A percentile compares a stretch with the other conserved stretches of the same genome.
Conservation (phyloP, 1,284 basidiomycete species). For the Xerocomus alliaceus region DNA sequence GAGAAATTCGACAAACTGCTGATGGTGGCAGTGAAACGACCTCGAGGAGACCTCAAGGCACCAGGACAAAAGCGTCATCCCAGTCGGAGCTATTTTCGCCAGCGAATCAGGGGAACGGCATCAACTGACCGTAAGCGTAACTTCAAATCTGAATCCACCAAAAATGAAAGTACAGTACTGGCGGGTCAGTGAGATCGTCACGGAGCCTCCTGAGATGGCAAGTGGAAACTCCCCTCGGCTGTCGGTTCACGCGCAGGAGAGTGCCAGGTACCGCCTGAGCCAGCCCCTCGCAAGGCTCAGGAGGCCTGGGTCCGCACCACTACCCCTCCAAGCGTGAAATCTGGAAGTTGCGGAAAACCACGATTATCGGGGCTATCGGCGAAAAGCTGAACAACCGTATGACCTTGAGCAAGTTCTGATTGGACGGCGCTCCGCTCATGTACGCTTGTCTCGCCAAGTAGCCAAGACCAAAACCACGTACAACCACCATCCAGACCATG, state of each 20-base stretch:
- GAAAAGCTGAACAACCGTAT: not conserved
- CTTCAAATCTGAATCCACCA: too few relatives aligned
- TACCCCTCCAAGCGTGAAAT: too few relatives aligned
- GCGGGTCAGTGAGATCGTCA: too few relatives aligned
- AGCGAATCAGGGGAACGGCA: slow-evolving; percentile 3
- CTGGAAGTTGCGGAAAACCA: too few relatives aligned
- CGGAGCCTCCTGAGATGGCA: too few relatives aligned
- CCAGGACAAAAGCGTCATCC: not conserved
- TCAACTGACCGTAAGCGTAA: too few relatives aligned
- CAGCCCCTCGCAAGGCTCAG: not conserved
- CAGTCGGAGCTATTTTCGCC: not conserved
- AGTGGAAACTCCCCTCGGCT: too few relatives aligned
- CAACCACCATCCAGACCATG: slow-evolving; percentile 2
- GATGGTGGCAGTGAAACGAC: slow-evolving; percentile 33
- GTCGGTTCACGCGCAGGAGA: not conserved
- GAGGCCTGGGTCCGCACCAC: not conserved
- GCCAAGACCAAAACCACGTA: slow-evolving; percentile 8
- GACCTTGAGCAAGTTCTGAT: slow-evolving; percentile 12
- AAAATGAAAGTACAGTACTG: too few relatives aligned
- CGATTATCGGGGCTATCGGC: slow-evolving; percentile 6
- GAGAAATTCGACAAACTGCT: slow-evolving; percentile 15
- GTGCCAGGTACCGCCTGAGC: not conserved
- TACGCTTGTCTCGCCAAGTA: not conserved
- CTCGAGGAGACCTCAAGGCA: slow-evolving; percentile 28
- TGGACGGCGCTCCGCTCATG: slow-evolving; percentile 20